Evolutionary conservation across 257 asterid species (phyloP), one percentile per base, ranked within the genome.

Genomic region (Scutellaria minor): DNA sequence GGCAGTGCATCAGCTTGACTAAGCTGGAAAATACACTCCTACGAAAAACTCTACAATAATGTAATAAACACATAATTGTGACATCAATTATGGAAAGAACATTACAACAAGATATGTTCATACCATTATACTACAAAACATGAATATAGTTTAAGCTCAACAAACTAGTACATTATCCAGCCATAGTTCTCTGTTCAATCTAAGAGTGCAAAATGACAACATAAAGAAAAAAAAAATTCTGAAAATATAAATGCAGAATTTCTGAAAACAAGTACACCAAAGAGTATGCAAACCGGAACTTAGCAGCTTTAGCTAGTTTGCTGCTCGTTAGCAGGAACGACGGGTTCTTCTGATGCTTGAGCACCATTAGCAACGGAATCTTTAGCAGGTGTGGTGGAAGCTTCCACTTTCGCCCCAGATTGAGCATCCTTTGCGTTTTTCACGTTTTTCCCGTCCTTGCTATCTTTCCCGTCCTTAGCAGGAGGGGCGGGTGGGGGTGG

Each of bases 401-500:
- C 63, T 48, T 60, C 72, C 37, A 72, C 86, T 2, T 74, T 76
- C 3, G 37, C 39, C 22, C 48, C 82, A 27, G 76, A 47, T 78
- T 40, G 71, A 57, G 71, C 57, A n/a, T 78, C 91, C 64, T 83
- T 85, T 9, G 62, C 68, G 50, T 61, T 66, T 76, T 73, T 81
- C 18, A 11, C 74, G 46, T 53, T 62, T 68, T 83, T 83, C 14
- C 83, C 90, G 67, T 81, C 84, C 75, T 87, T 87, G 1, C 80
- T 85, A 11, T 76, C 89, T 69, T 89, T 89, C 54, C 72, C 83
- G 13, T 87, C 94, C 83, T 86, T 84, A 31, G 87, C 87, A 24
- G 88, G 85, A 54, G 97, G 44, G 51, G 47, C 51, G 0, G 96
- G 98, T 56, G 97, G 91, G 69, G 95, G 96, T 27, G 97, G 96